A percentile compares a stretch with the other conserved stretches of the same genome.
These are phyloP conservation scores for Globisporangium lucens DNA, from an alignment of 352 stramenopile species.

Conservation along the genomic window DNA sequence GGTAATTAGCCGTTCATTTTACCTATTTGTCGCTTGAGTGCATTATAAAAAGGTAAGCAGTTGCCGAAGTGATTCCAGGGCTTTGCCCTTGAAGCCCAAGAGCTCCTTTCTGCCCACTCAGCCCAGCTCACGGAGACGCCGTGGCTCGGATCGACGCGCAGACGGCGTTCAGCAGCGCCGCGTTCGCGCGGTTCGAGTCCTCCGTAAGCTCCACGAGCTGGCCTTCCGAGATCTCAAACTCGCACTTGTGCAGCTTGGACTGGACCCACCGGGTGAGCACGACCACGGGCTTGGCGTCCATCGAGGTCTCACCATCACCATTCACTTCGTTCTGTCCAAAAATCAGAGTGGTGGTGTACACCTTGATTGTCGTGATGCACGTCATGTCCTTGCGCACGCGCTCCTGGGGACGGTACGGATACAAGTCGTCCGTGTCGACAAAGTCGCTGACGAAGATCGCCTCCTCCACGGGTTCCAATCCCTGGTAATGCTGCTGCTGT, in stretches of 20 bases:
- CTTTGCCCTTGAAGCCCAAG: not conserved
- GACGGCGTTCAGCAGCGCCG: not conserved
- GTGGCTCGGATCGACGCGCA: not conserved
- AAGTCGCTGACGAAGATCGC: slow-evolving; percentile 13
- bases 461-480: not conserved
- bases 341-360: not conserved
- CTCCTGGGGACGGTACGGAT: slow-evolving; percentile 14
- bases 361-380: slow-evolving; percentile 4
- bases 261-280: slow-evolving; percentile 39
- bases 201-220: slow-evolving; percentile 1
- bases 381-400: slow-evolving; percentile 12
- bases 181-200: not conserved
- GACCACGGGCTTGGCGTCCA: slow-evolving; percentile 6
- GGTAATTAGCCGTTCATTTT: not conserved
- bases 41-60: not conserved
- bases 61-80: not conserved
- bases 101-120: not conserved
- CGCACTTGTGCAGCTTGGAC: slow-evolving; percentile 21
- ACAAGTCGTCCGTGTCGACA: slow-evolving; percentile 12
- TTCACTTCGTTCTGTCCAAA: not conserved
- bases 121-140: not conserved
- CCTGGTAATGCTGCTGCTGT: not conserved
- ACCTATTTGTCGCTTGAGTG: not conserved
- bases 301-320: not conserved
- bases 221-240: not conserved